Percentiles rank a stretch among this genome's conserved stretches.
Conservation (phyloP, 2,329 filamentous ascomycete genomes). For the Xylaria sp. region DNA sequence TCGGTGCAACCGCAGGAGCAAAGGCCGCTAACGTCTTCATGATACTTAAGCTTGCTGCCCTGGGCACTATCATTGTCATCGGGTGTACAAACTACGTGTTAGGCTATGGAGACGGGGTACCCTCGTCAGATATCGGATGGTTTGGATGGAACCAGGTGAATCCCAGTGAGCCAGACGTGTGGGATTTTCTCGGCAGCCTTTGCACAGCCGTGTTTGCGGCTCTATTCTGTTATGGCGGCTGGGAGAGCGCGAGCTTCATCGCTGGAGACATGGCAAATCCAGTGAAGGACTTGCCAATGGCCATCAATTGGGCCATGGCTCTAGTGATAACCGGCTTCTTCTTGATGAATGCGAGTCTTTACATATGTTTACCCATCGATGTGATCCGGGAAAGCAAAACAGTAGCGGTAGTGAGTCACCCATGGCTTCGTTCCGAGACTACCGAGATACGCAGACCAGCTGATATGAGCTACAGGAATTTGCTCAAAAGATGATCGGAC, state of each 20-base stretch:
- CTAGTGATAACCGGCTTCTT: conserved; percentile 50
- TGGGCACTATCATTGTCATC: conserved; percentile 35
- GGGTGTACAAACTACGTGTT: conserved; percentile 35
- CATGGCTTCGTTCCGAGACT: conserved; percentile 19
- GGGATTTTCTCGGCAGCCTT: conserved; percentile 48
- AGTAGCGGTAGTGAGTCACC: conserved; percentile 48
- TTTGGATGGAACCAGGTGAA: conserved; percentile 27
- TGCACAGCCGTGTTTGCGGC: conserved; percentile 50
- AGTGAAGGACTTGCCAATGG: conserved; percentile 42
- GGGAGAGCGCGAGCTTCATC: conserved; percentile 49
- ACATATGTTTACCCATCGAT: conserved; percentile 49
- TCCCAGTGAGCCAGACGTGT: conserved; percentile 34
- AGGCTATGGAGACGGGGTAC: conserved; percentile 45
- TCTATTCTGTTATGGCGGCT: conserved; percentile 52
- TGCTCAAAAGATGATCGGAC: conserved; percentile 36
- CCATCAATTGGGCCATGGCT: conserved; percentile 49
- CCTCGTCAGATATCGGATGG: conserved; percentile 44
- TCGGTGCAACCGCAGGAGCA: conserved; percentile 48
- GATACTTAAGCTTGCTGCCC: conserved; percentile 40
- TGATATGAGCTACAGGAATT: conserved; percentile 36
- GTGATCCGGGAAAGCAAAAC: conserved; percentile 48
- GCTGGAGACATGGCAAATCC: conserved; percentile 39
- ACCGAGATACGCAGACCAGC: conserved; percentile 19
- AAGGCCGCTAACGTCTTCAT: conserved; percentile 50
- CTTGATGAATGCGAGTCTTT: conserved; percentile 51